Evolutionary conservation across 805 yeast species (phyloP), one percentile per base, ranked within the genome.

Genomic region (Lachancea sp.): DNA sequence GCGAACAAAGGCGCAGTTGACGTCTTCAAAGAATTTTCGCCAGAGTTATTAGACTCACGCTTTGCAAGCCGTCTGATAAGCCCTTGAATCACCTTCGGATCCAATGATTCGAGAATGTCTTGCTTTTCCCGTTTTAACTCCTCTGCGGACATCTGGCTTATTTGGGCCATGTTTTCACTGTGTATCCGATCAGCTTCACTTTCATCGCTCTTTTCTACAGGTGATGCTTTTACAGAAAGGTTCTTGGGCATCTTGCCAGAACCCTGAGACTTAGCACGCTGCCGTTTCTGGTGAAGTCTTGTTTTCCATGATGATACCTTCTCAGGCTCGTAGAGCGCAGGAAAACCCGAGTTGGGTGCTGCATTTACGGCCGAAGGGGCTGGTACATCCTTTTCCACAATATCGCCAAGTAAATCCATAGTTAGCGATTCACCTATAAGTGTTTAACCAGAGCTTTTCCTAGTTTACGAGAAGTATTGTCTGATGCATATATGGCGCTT

Each of bases 141-240:
- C 13, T 74, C 80, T 2, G 68, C 70, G 2, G 80, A 66, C 89
- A 88, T 80, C 11, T 63, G 58, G 26, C 76, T 65, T 41, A 89
- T 57, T 29, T 70, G 67, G 28, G 77, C 74, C 45, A 83, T 59
- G 58, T 87, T 89, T 54, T 88, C 95, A 41, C 73, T 57, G 56
- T 86, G 90, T 17, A 88, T 85, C 54, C 75, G 72, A 48, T 83
- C 89, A 0, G 82, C 75, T 50, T 84, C 94, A 0, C 80, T 63
- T 35, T 73, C 45, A 6, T 19, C 31, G n/a, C 18, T 18, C 8
- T 26, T 15, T 8, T 7, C 13, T 26, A 7, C 16, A 4, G 20
- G 13, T 5, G 34, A 11, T n/a, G 34, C 13, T 19, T 29, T 13
- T 15, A 15, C 4, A 6, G 23, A 11, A 5, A 11, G 12, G 18